phyloP scores from a whole-genome alignment of 2,329 filamentous ascomycete species.

The Parafenestella ontariensis region DNA sequence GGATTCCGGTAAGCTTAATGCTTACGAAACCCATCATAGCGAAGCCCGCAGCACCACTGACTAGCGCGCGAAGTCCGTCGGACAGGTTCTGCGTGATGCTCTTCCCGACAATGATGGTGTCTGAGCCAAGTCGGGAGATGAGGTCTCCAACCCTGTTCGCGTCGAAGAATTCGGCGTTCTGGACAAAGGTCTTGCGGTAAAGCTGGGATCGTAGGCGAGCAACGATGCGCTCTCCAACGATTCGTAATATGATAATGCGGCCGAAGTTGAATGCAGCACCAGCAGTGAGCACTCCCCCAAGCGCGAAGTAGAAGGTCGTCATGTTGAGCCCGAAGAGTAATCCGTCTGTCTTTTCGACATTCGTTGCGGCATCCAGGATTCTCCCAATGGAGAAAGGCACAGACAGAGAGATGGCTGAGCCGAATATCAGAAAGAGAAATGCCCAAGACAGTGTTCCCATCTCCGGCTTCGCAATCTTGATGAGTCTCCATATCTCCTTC shows the following conservation, averaged over 20 bases:
- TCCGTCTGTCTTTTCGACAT: slow-evolving; percentile 66
- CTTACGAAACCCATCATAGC: slow-evolving; percentile 96
- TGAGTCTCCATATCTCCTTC: slow-evolving; percentile 81
- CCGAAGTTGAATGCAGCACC: slow-evolving; percentile 93
- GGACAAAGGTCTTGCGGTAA: slow-evolving; percentile 90
- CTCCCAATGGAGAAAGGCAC: slow-evolving; percentile 96
- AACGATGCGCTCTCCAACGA: slow-evolving; percentile 94
- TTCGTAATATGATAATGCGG: slow-evolving; percentile 88
- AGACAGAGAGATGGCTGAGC: slow-evolving; percentile 92
- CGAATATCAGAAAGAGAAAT: slow-evolving; percentile 84
- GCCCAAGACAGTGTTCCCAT: slow-evolving; percentile 78
- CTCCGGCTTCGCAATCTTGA: slow-evolving; percentile 90
- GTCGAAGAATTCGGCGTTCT: slow-evolving; percentile 98
- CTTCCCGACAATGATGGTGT: slow-evolving; percentile 97
- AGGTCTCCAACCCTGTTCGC: slow-evolving; percentile 96
- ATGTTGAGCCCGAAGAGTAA: slow-evolving; percentile 84
- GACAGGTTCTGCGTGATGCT: slow-evolving; percentile 98
- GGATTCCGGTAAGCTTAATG: slow-evolving; percentile 84
- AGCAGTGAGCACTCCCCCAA: slow-evolving; percentile 75
- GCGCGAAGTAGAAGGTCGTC: slow-evolving; percentile 84
- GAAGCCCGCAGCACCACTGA: slow-evolving; percentile 89
- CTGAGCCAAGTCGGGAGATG: slow-evolving; percentile 92
- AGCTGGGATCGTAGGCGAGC: slow-evolving; percentile 86
- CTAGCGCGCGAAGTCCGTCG: slow-evolving; percentile 88
- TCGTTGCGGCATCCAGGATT: slow-evolving; percentile 90